Base-by-base conservation (phyloP, 768 basidiomycete species). In the Phylloporus arenicola region DNA sequence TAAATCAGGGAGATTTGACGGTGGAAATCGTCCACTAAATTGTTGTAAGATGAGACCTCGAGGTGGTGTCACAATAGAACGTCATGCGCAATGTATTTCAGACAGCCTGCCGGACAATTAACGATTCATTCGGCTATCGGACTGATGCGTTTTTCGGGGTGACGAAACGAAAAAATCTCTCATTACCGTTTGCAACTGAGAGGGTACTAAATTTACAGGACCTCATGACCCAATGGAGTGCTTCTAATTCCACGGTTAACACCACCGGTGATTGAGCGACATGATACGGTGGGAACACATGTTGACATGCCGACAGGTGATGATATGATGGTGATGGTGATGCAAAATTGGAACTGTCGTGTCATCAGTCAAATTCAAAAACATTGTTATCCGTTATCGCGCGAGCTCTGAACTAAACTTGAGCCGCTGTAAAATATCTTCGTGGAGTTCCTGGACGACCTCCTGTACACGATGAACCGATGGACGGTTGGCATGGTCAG, bases 1-100 rank as follows among this genome's bases (percentile, higher is more conserved):
- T 97, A 74, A 87, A 85, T 68, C 91, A 94, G 70, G 93, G 93
- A 42, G 94, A 97, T 68, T 74, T 96, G 64, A 81, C 83, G 24
- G 86, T 89, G 48, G 93, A 94, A 72, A 94, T 96, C 60, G 81
- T 83, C 45, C 86, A 88, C 63, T 86, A 58, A 72, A 34, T 50
- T 42, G 47, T n/a, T 47, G 49, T 29, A 37, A 52, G 42, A 19
- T 31, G 17, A n/a, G 30, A 31, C 20, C 17, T 39, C 20, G 24
- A 27, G 45, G 42, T 51, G 46, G 24, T 55, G 49, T 60, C 46
- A 47, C 52, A 44, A 57, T 60, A 58, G 54, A 56, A 25, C 20
- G 46, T 42, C 39, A 39, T 45, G 55, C 30, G 25, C 45, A 53
- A 48, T 59, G 59, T 60, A 52, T 60, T 56, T 48, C 53, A 58